Base-by-base conservation (phyloP, 768 basidiomycete genomes). In the Pisolithus microcarpus region DNA sequence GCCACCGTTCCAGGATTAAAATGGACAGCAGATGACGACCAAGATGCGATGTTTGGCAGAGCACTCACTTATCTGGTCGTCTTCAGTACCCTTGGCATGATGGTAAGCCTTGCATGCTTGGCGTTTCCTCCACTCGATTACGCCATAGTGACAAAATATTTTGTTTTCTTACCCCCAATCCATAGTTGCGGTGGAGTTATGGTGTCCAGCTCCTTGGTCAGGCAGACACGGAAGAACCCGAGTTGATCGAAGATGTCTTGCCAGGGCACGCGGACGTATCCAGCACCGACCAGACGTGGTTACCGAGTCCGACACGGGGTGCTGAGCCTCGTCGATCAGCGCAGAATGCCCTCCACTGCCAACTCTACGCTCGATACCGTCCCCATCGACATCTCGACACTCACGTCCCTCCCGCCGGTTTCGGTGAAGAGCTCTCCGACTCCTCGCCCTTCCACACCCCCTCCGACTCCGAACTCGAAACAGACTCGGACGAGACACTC, bases 21-120 rank as follows among this genome's bases (percentile, higher is more conserved):
- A 60, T 92, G 92, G 91, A 84, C 76, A 8, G 55, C 71, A 3
- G 80, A 88, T 49, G 94, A 98, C 64, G 87, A 81, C 61, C 76
- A 81, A 57, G 78, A 94, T 56, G 82, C 85, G 21, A 97, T 95
- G 89, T 77, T 97, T 28, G 94, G 94, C 28, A 79, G 96, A 7
- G 91, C 90, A 0, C 71, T 95, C 50, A 87, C 87, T 0, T 94
- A 95, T 62, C 78, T 95, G 42, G 90, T 96, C 7, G 75, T 97
- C 19, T 94, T 94, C 65, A 92, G 89, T 52, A 96, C 94, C 0
- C 76, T 98, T 30, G 96, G 96, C 40, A 95, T 95, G 92, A 82
- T 97, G 61, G 89, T 92, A 61, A 58, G 85, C 76, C 28, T 18
- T 26, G 47, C 15, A 37, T 15, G 15, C 11, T 48, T 48, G n/a